phyloP scores from a whole-genome alignment of 306 rosid genomes.

The Vigna radiata region DNA sequence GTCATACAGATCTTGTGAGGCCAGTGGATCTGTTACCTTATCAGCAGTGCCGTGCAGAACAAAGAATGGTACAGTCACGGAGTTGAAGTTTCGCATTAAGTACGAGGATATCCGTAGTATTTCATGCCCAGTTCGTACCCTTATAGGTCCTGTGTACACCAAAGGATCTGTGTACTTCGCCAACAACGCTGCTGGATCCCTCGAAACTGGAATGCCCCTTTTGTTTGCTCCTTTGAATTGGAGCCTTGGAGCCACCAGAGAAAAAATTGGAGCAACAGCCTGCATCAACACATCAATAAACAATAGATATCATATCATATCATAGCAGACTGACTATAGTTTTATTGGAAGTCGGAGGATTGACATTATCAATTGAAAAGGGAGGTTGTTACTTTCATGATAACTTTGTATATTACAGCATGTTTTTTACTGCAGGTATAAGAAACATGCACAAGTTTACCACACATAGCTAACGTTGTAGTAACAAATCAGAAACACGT shows the following conservation, averaged over 20 bases:
- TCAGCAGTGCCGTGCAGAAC: constrained; percentile 98
- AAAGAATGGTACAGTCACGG: constrained; percentile 88
- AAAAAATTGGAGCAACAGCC: constrained; percentile 93
- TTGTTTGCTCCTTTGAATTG: constrained; percentile 98
- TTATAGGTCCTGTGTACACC: constrained; percentile 95
- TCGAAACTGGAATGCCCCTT: constrained; percentile 96
- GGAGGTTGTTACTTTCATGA: background rate
- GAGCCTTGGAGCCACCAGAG: constrained; percentile 82
- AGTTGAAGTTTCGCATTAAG: constrained; percentile 70
- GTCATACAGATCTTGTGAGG: constrained; percentile 82
- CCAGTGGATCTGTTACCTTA: constrained; percentile 92
- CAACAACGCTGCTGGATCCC: constrained; percentile 91
- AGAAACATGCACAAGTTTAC: background rate
- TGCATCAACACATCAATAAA: constrained; percentile 42
- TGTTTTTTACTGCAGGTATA: background rate
- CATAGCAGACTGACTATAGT: constrained; percentile 1
- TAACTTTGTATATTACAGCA: background rate
- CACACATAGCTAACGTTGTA: too few relatives aligned
- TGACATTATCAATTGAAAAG: background rate
- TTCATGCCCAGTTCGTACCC: constrained; percentile 97
- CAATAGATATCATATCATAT: background rate
- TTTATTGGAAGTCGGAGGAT: constrained; percentile 6
- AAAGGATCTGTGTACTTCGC: constrained; percentile 96
- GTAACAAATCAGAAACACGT: constrained; percentile 8
- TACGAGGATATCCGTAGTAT: constrained; percentile 82